These are phyloP conservation scores for Sclerotinia trifoliorum DNA, from an alignment of 2,329 filamentous ascomycete species.

Conservation along the genomic window DNA sequence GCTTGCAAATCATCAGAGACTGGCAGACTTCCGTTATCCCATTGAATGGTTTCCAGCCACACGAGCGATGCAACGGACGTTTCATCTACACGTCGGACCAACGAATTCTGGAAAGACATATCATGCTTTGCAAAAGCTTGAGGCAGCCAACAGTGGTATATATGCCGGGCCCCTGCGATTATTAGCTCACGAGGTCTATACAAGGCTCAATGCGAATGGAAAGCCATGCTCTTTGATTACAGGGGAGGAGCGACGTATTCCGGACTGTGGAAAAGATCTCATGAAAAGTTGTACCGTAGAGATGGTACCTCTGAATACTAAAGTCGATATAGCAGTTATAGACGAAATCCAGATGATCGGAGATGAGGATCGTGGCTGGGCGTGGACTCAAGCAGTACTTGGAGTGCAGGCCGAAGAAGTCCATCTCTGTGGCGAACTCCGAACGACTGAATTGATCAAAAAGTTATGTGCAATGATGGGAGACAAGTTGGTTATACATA, in stretches of 20 bases:
- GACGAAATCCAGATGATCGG: constrained; percentile 99
- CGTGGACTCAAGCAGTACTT: constrained; percentile 88
- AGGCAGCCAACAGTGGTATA: constrained; percentile 71
- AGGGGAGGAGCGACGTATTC: constrained; percentile 80
- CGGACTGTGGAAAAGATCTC: constrained; percentile 54
- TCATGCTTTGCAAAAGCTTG: constrained; percentile 80
- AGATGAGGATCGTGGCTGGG: constrained; percentile 77
- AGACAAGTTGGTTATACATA: constrained; percentile 77
- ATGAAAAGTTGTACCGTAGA: constrained; percentile 92
- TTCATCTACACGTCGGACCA: constrained; percentile 92
- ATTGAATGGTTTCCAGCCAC: constrained; percentile 91
- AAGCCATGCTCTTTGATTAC: constrained; percentile 78
- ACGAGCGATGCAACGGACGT: constrained; percentile 72
- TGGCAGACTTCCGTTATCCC: constrained; percentile 85
- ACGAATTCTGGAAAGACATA: constrained; percentile 99
- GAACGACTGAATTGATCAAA: constrained; percentile 75
- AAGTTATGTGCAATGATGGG: constrained; percentile 76
- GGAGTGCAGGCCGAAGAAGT: constrained; percentile 85
- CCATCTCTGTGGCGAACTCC: constrained; percentile 88
- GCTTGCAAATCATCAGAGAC: constrained; percentile 50
- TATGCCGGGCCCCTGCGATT: constrained; percentile 89
- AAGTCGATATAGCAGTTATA: constrained; percentile 84
- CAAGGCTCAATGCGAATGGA: constrained; percentile 77
- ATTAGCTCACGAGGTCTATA: constrained; percentile 91
- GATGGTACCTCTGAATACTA: constrained; percentile 60